Evolutionary conservation across 1,284 basidiomycete genomes (phyloP).

Genomic region (Pseudozyma tsukubaensis): DNA sequence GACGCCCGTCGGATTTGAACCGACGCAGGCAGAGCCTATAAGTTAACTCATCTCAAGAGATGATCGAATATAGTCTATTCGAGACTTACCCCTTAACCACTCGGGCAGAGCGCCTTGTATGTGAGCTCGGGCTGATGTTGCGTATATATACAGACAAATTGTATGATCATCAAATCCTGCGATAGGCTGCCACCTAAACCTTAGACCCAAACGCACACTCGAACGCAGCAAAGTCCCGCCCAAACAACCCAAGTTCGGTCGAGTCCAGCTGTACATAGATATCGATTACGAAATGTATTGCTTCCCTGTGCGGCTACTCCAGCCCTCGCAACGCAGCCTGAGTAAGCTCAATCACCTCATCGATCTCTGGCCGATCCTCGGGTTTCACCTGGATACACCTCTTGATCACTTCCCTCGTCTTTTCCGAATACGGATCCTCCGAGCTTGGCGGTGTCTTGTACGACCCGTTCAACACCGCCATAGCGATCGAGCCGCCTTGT

Average conservation of each 20-base stretch:
- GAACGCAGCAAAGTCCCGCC: no score
- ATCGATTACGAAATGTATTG: not conserved
- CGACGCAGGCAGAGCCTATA: conserved; percentile 50
- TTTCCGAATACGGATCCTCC: conserved; percentile 59
- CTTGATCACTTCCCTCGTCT: conserved; percentile 59
- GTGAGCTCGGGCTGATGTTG: not conserved
- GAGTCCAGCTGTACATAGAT: no score
- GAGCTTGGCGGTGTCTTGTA: conserved; percentile 62
- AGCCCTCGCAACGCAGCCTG: conserved; percentile 48
- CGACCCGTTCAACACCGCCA: conserved; percentile 66
- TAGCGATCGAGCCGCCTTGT: conserved; percentile 67
- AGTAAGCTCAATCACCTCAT: conserved; percentile 55
- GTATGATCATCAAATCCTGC: no score
- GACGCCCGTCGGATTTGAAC: conserved; percentile 51
- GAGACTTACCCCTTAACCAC: conserved; percentile 46
- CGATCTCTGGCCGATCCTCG: conserved; percentile 56
- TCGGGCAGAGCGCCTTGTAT: conserved; percentile 35
- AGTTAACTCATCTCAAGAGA: conserved; percentile 24
- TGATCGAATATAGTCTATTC: conserved; percentile 23
- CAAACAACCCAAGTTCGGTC: no score
- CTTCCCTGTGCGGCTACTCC: conserved; percentile 9
- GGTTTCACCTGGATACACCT: conserved; percentile 62
- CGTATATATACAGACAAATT: not conserved
- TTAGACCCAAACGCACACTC: no score
- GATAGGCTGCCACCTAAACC: no score